Evolutionary conservation across 345 rosid species (phyloP).

Genomic region (Euphorbia tirucalli): DNA sequence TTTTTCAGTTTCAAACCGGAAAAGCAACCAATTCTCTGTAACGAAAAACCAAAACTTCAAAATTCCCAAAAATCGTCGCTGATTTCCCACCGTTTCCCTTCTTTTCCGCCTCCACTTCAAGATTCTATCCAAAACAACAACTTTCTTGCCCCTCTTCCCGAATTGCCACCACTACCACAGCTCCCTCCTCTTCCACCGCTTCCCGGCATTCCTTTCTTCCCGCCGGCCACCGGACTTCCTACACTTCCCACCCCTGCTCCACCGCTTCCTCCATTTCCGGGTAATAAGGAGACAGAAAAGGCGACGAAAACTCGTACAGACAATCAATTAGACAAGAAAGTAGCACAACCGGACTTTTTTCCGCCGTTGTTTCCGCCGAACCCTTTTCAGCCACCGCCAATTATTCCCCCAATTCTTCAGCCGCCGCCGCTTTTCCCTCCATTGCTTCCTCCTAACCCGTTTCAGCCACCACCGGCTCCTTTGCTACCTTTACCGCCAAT

Average conservation of each 20-base stretch:
- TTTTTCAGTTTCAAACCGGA: constrained; percentile 79
- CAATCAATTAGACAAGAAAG: constrained; percentile 18
- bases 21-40: constrained; percentile 58
- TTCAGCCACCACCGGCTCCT: constrained; percentile 31
- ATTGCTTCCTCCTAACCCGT: constrained; percentile 21
- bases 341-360: constrained; percentile 1
- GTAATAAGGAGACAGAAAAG: no score
- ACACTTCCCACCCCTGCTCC: constrained; percentile 44
- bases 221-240: constrained; percentile 44
- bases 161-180: constrained; percentile 47
- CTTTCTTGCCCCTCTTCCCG: constrained; percentile 40
- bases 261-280: constrained; percentile 37
- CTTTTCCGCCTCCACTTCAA: constrained; percentile 43
- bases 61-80: background rate
- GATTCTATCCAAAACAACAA: constrained; percentile 28
- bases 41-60: constrained; percentile 48
- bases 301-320: no score
- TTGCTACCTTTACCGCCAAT: constrained; percentile 43
- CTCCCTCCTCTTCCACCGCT: constrained; percentile 50
- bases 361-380: constrained; percentile 29
- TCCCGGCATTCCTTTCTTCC: constrained; percentile 45
- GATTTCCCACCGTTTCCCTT: background rate
- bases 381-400: constrained; percentile 23
- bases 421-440: constrained; percentile 17
- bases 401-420: constrained; percentile 15